These are phyloP conservation scores for Solioccasus polychromus DNA, from an alignment of 768 basidiomycete genomes.

Conservation along the genomic window DNA sequence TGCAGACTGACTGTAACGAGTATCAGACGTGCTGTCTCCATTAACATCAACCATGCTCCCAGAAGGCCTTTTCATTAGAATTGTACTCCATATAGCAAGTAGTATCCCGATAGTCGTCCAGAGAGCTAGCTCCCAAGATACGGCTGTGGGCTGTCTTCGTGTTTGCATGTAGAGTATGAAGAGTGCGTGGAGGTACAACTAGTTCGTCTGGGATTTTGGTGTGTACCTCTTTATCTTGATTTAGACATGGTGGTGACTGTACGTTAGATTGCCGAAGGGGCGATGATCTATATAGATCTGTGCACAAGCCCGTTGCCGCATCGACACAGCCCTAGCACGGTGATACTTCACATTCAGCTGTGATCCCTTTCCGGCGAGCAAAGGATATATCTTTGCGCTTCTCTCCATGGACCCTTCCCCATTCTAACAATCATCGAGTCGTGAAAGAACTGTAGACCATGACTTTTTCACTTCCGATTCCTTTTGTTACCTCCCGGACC, in stretches of 20 bases:
- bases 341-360: neutral
- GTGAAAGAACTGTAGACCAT: slow-evolving; percentile 1
- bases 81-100: slow-evolving; percentile 21
- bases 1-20: slow-evolving; percentile 17
- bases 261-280: neutral
- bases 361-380: neutral
- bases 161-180: slow-evolving; percentile 10
- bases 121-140: slow-evolving; percentile 18
- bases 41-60: neutral
- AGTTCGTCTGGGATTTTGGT: neutral
- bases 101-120: slow-evolving; percentile 19
- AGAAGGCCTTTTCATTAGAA: slow-evolving; percentile 1
- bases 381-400: slow-evolving; percentile 3
- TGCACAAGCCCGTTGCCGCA: neutral
- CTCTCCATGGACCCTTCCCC: neutral
- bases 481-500: neutral
- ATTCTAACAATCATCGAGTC: neutral
- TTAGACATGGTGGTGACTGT: neutral
- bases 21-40: neutral
- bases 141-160: slow-evolving; percentile 2
- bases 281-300: slow-evolving; percentile 2
- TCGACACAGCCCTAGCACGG: slow-evolving; percentile 11
- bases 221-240: slow-evolving; percentile 7
- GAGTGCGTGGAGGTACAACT: neutral
- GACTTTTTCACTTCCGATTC: slow-evolving; percentile 1